Base-by-base conservation (phyloP, 2,329 filamentous ascomycete species). In the Colletotrichum ledebouriae region DNA sequence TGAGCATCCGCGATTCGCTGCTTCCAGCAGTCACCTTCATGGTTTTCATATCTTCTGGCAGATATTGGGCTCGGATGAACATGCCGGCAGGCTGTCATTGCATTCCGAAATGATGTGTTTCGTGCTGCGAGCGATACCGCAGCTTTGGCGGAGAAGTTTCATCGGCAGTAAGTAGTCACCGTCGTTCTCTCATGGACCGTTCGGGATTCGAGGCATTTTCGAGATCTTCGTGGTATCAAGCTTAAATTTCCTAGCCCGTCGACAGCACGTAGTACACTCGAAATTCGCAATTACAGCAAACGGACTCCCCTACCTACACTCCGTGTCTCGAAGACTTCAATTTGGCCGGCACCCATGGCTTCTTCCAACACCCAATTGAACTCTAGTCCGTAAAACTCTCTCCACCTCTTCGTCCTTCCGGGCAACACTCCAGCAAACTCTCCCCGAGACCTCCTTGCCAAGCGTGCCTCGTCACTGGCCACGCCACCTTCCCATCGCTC, bases 271-370 rank as follows among this genome's bases (percentile, higher is more conserved):
- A 25, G 25, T n/a, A 59, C n/a, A 47, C 33, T 22, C 60, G 22
- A 42, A 34, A n/a, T 42, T 33, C n/a, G 17, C n/a, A 34, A 34
- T 69, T 76, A 78, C 64, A 84, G 63, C 58, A 78, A 78, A 71
- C 88, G 83, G 66, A 93, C 85, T 11, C 88, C 92, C 68, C 86
- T 83, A 1, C 92, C 92, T n/a, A 94, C 90, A 73, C 88, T 91
- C 13, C 89, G 84, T 12, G 92, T 94, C 74, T 93, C 87, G 76
- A 94, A 94, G 13, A 92, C 79, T 78, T 94, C 92, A 4, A 94
- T 85, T 15, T 90, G 75, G 1, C 92, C 92, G 33, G 89, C 83
- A 0, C 91, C 92, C 25, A 92, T 83, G 49, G 90, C 91, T 76
- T 94, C 91, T 46, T 86, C 89, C 47, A 94, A 76, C 15, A 92